Conservation (phyloP, 768 basidiomycete species). For the Termitomyces sp. region DNA sequence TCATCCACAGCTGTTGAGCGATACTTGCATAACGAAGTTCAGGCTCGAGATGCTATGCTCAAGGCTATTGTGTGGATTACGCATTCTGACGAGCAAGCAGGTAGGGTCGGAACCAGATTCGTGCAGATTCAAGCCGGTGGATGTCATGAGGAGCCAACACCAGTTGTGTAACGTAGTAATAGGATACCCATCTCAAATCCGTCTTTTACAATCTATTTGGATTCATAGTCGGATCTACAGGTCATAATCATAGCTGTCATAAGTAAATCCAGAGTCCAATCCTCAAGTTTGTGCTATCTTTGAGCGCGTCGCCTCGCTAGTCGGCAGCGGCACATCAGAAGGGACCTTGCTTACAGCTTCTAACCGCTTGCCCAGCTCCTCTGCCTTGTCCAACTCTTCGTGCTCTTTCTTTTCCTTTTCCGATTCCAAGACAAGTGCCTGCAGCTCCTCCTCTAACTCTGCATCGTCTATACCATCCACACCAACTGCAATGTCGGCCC, state of each 20-base stretch:
- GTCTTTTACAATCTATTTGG: background rate
- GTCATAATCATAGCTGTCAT: background rate
- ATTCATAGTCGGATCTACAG: background rate
- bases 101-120: constrained; percentile 71
- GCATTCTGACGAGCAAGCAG: constrained; percentile 79
- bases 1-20: constrained; percentile 68
- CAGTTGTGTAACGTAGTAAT: constrained; percentile 12
- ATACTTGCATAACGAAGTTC: constrained; percentile 53
- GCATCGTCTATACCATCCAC: constrained; percentile 62
- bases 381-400: constrained; percentile 3
- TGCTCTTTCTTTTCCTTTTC: constrained; percentile 25
- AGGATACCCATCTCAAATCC: background rate
- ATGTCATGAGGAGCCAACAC: constrained; percentile 38
- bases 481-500: constrained; percentile 59
- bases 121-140: constrained; percentile 46
- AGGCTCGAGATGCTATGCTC: constrained; percentile 43
- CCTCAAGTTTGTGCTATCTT: constrained; percentile 10
- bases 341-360: constrained; percentile 13
- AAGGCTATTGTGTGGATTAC: constrained; percentile 89
- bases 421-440: constrained; percentile 43
- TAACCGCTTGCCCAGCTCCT: constrained; percentile 20
- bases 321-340: background rate
- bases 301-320: background rate
- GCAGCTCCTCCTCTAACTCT: constrained; percentile 65
- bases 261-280: background rate